phyloP scores from a whole-genome alignment of 148 eudicot genomes.

The Linanthus parryae region DNA sequence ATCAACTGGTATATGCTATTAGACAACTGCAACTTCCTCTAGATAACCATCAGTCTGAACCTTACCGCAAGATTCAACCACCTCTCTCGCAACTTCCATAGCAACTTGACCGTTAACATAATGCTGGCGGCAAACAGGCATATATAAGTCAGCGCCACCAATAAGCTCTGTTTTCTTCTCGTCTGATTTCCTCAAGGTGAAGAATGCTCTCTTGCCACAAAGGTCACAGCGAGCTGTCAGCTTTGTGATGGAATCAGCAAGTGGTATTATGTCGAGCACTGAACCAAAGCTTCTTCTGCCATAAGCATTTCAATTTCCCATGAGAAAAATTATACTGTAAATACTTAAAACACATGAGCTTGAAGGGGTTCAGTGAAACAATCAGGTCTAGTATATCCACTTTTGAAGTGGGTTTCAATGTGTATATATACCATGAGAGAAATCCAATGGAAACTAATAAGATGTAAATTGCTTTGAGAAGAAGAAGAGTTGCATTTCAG shows the following conservation, averaged over 20 bases:
- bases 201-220: conserved; percentile 71
- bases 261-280: conserved; percentile 69
- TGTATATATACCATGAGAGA: too few species aligned
- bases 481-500: background rate
- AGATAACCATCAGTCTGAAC: too few species aligned
- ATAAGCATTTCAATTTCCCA: conserved; percentile 1
- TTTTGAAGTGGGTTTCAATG: too few species aligned
- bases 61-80: conserved; percentile 18
- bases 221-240: conserved; percentile 79
- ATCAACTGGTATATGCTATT: too few species aligned
- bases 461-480: too few species aligned
- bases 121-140: conserved; percentile 95
- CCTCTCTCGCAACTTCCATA: conserved; percentile 23
- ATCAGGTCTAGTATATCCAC: too few species aligned
- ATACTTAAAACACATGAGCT: too few species aligned
- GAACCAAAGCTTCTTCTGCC: conserved; percentile 82
- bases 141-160: conserved; percentile 77
- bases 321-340: background rate
- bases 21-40: too few species aligned
- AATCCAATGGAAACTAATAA: too few species aligned
- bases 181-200: conserved; percentile 63
- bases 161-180: conserved; percentile 65
- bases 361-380: too few species aligned
- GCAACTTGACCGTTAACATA: conserved; percentile 51
- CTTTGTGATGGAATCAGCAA: conserved; percentile 92